phyloP scores from a whole-genome alignment of 345 rosid species.

The Leavenworthia alabamica region DNA sequence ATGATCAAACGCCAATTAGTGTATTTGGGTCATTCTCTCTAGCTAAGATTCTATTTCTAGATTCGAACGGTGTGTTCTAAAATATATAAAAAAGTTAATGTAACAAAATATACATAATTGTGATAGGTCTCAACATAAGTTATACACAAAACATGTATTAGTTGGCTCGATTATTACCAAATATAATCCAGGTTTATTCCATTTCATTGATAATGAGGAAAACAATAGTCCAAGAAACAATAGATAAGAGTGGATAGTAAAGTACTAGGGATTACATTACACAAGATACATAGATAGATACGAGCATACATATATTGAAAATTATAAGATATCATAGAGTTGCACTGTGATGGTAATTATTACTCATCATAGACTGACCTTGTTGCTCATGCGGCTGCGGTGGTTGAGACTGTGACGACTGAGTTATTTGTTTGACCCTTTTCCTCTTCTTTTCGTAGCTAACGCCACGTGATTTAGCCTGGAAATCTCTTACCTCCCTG shows the following conservation, averaged over 20 bases:
- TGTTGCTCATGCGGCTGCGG: conserved; percentile 6
- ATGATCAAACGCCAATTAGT: background rate
- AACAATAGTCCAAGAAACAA: conserved; percentile 9
- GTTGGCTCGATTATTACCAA: background rate
- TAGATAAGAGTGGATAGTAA: background rate
- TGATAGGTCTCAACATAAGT: background rate
- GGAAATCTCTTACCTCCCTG: conserved; percentile 85
- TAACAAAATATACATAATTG: background rate
- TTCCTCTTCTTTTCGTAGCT: conserved; percentile 89
- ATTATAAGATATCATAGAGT: conserved; percentile 7
- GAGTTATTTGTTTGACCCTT: conserved; percentile 34
- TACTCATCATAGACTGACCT: conserved; percentile 14
- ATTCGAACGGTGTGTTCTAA: background rate
- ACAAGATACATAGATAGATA: background rate
- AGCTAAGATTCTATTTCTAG: background rate
- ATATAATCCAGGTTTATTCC: conserved; percentile 1
- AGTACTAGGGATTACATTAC: conserved; percentile 3
- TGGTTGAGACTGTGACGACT: conserved; percentile 10
- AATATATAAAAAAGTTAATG: background rate
- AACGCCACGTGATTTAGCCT: conserved; percentile 79
- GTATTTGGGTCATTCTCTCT: background rate
- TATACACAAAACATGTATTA: background rate
- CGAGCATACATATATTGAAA: background rate
- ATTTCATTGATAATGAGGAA: background rate
- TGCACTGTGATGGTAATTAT: conserved; percentile 20